These are phyloP conservation scores for Tuber aestivum DNA, from an alignment of 495 filamentous ascomycete genomes.

Conservation along the genomic window DNA sequence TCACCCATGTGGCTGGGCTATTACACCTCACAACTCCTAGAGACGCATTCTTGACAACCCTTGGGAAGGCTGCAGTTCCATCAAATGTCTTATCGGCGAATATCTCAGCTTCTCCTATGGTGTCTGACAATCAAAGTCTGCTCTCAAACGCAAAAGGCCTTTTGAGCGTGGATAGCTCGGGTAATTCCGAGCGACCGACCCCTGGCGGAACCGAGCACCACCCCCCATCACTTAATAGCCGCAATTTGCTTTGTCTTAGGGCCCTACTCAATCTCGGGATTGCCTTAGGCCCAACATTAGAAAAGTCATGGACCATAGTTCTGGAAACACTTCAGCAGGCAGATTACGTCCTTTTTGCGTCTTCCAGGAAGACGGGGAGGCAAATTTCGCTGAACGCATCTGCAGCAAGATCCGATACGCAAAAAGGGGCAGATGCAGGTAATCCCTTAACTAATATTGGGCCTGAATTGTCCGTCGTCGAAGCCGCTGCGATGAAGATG, in stretches of 20 bases:
- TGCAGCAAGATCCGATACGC: conserved; percentile 41
- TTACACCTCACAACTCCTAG: conserved; percentile 75
- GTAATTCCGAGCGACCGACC: conserved; percentile 47
- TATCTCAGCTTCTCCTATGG: conserved; percentile 42
- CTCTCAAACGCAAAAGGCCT: conserved; percentile 59
- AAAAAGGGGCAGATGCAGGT: conserved; percentile 31
- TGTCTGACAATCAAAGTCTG: conserved; percentile 47
- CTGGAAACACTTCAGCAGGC: conserved; percentile 87
- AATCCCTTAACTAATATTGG: conserved; percentile 58
- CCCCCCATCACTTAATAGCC: conserved; percentile 63
- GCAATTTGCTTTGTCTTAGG: conserved; percentile 82
- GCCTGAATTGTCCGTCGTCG: conserved; percentile 76
- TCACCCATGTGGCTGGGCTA: conserved; percentile 89
- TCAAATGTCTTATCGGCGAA: conserved; percentile 63
- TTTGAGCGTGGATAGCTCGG: conserved; percentile 58
- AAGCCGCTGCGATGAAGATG: conserved; percentile 76
- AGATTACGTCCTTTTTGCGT: conserved; percentile 69
- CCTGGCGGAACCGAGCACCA: conserved; percentile 53
- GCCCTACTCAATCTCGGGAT: conserved; percentile 91
- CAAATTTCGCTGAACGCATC: conserved; percentile 42
- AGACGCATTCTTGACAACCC: conserved; percentile 88
- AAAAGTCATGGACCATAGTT: conserved; percentile 79
- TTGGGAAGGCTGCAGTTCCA: conserved; percentile 87
- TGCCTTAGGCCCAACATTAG: conserved; percentile 81
- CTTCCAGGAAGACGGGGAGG: conserved; percentile 34